A percentile compares a stretch with the other conserved stretches of the same genome.
Evolutionary conservation across 2,329 filamentous ascomycete species (phyloP).

Genomic region (Trichoderma lentiforme): DNA sequence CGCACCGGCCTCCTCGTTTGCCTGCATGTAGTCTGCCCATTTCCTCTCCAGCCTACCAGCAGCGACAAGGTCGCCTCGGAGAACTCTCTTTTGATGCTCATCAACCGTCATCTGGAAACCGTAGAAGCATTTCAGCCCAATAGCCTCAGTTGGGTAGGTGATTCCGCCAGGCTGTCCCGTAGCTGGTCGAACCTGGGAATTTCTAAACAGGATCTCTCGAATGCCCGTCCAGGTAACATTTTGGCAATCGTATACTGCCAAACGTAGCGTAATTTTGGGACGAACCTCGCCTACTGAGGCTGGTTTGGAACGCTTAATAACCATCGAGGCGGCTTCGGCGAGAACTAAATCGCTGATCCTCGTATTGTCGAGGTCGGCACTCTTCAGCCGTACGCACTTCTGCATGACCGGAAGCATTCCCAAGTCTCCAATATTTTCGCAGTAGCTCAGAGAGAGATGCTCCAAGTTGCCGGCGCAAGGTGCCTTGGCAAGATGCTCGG

Average conservation of each 20-base stretch:
- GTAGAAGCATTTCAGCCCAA: slow-evolving; percentile 89
- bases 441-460: slow-evolving; percentile 87
- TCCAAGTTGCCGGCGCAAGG: slow-evolving; percentile 69
- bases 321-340: slow-evolving; percentile 77
- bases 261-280: slow-evolving; percentile 62
- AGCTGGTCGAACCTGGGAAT: slow-evolving; percentile 66
- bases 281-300: slow-evolving; percentile 37
- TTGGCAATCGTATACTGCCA: slow-evolving; percentile 88
- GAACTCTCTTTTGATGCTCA: slow-evolving; percentile 83
- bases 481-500: slow-evolving; percentile 69
- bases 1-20: slow-evolving; percentile 76
- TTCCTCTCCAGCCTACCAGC: slow-evolving; percentile 81
- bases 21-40: slow-evolving; percentile 94
- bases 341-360: slow-evolving; percentile 83
- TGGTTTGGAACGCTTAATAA: slow-evolving; percentile 59
- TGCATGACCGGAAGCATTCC: slow-evolving; percentile 83
- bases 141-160: slow-evolving; percentile 72
- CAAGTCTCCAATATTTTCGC: slow-evolving; percentile 76
- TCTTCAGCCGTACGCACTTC: slow-evolving; percentile 64
- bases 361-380: slow-evolving; percentile 89
- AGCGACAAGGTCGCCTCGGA: slow-evolving; percentile 69
- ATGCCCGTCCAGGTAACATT: slow-evolving; percentile 92
- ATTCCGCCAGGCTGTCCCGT: slow-evolving; percentile 36
- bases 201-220: slow-evolving; percentile 79
- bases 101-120: slow-evolving; percentile 94